Conservation (phyloP, 2,329 filamentous ascomycete species). For the Mariannaea elegans region DNA sequence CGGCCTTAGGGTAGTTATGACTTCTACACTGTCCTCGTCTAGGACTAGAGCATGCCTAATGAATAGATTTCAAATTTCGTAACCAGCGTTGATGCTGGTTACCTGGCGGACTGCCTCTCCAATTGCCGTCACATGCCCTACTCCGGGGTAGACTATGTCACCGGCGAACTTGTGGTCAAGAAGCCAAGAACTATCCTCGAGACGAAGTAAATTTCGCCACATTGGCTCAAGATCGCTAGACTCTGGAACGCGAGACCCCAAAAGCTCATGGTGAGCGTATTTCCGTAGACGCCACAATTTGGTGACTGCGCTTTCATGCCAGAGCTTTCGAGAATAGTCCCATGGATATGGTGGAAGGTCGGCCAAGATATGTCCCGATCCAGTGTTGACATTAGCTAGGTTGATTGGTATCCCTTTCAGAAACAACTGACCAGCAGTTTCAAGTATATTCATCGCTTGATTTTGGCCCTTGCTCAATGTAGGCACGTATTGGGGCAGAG, state of each 20-base stretch:
- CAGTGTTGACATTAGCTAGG: too few relatives aligned
- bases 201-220: slow-evolving; percentile 28
- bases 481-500: slow-evolving; percentile 36
- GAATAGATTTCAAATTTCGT: too few relatives aligned
- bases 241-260: slow-evolving; percentile 24
- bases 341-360: slow-evolving; percentile 1
- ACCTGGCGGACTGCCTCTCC: not conserved
- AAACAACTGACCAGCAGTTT: too few relatives aligned
- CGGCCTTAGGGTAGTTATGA: too few relatives aligned
- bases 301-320: not conserved
- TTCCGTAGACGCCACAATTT: not conserved
- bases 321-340: not conserved
- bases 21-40: too few relatives aligned
- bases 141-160: not conserved
- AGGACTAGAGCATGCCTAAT: too few relatives aligned
- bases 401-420: too few relatives aligned
- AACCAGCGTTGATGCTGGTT: not conserved
- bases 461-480: too few relatives aligned
- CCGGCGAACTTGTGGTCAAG: slow-evolving; percentile 46
- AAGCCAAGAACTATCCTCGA: slow-evolving; percentile 47
- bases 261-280: not conserved
- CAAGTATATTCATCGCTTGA: too few relatives aligned
- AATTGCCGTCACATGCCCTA: not conserved
- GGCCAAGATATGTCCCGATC: not conserved
- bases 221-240: slow-evolving; percentile 12